These are phyloP conservation scores for Pleurotus tuoliensis DNA, from an alignment of 768 basidiomycete genomes.

Conservation along the genomic window DNA sequence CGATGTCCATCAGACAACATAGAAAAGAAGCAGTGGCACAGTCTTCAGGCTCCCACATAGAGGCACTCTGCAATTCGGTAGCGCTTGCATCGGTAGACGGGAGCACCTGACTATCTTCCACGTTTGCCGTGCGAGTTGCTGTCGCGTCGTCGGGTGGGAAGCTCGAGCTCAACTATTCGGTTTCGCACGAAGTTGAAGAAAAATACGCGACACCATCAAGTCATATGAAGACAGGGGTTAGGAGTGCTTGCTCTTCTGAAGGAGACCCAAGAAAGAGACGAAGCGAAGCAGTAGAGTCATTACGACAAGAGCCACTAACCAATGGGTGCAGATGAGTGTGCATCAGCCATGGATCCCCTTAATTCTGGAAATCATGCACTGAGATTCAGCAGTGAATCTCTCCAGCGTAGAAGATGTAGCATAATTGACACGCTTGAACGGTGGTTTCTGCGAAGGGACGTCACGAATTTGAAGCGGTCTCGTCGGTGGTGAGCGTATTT, in stretches of 20 bases:
- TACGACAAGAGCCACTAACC: too few species aligned
- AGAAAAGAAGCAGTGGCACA: background rate
- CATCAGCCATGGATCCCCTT: too few species aligned
- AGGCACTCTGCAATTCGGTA: background rate
- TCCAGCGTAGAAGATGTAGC: too few species aligned
- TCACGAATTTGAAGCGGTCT: too few species aligned
- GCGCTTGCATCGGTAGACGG: background rate
- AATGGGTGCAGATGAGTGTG: too few species aligned
- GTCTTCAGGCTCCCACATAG: background rate
- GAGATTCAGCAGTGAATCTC: too few species aligned
- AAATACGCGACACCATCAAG: background rate
- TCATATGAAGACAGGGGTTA: background rate
- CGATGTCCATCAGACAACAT: background rate
- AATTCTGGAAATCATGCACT: too few species aligned
- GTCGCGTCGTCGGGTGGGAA: background rate
- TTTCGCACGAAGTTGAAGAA: background rate
- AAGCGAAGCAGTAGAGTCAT: too few species aligned
- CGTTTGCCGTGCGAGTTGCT: background rate
- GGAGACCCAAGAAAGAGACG: too few species aligned
- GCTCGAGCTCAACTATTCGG: background rate
- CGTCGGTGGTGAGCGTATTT: too few species aligned
- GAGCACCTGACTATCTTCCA: background rate
- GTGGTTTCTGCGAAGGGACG: too few species aligned
- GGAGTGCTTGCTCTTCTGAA: background rate
- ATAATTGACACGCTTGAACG: too few species aligned